These are phyloP conservation scores for Phytophthora cactorum DNA, from an alignment of 352 stramenopile genomes.

Conservation along the genomic window DNA sequence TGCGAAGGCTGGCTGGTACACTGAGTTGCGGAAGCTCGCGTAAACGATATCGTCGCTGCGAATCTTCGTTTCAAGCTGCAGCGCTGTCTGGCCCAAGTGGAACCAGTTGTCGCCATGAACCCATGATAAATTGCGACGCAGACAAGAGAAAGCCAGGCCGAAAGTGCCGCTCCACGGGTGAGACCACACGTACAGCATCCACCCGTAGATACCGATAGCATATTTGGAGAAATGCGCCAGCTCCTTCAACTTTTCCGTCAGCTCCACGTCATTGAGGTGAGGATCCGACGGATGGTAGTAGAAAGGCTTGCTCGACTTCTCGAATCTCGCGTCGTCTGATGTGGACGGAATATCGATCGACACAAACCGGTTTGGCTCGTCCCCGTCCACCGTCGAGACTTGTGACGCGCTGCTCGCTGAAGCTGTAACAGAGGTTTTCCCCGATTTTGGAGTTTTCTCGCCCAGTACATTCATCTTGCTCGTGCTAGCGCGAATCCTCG, in stretches of 20 bases:
- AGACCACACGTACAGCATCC: constrained; percentile 92
- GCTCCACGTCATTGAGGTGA: constrained; percentile 49
- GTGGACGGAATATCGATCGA: constrained; percentile 52
- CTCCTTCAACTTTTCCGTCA: constrained; percentile 60
- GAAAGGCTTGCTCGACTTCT: constrained; percentile 21
- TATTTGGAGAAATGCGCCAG: constrained; percentile 89
- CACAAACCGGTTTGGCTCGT: constrained; percentile 44
- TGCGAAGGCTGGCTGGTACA: constrained; percentile 84
- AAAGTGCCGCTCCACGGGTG: constrained; percentile 86
- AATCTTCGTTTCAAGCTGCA: constrained; percentile 81
- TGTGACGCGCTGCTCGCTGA: constrained; percentile 18
- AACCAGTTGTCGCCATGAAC: constrained; percentile 91
- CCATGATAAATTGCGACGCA: constrained; percentile 62
- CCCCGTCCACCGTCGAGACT: constrained; percentile 23
- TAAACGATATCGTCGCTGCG: constrained; percentile 79
- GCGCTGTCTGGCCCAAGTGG: constrained; percentile 74
- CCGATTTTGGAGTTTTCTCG: constrained; percentile 6
- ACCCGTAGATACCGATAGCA: constrained; percentile 87
- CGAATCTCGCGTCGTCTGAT: constrained; percentile 12
- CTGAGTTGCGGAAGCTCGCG: constrained; percentile 78
- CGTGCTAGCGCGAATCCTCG: constrained; percentile 42
- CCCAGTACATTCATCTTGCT: constrained; percentile 24
- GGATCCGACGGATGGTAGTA: constrained; percentile 53
- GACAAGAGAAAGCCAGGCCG: constrained; percentile 74
- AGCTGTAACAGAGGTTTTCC: neutral